Base-by-base conservation (phyloP, 2,329 filamentous ascomycete species). In the Exophiala spinifera region DNA sequence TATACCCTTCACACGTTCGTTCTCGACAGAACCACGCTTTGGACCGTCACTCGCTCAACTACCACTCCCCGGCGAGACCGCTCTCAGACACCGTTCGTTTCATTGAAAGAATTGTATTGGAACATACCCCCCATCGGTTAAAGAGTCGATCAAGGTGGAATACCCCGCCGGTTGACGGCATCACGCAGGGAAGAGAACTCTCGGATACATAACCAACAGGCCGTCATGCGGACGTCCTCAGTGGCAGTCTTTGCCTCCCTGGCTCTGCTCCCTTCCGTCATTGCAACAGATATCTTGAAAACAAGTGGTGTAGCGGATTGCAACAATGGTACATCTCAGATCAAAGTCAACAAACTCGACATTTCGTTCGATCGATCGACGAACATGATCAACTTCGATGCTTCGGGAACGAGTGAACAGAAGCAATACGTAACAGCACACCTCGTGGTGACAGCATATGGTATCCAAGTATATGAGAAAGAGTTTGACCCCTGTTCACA, bases 241-340 rank as follows among this genome's bases (percentile, higher is more conserved):
- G 37, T 39, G 21, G 37, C 56, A 15, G 52, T 51, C 8, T 19
- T 63, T 17, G 55, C 55, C 33, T 61, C 55, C n/a, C 43, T 60
- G 43, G 56, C 51, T 23, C 51, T 63, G 10, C 49, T 61, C 39
- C 47, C 43, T 19, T 51, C 55, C 36, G 86, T 80, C 50, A 68
- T 87, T 55, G 88, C 82, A 52, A 79, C 75, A 57, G 84, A 92
- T 63, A 77, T 95, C 54, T 81, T 99, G 54, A 82, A 86, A 67
- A 96, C 91, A 20, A 82, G 81, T 59, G 89, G 91, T 55, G 95
- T 94, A 74, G 83, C 78, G 65, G 84, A 85, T 61, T 97, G 94
- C 72, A 61, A 65, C 10, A 67, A 69, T 44, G 70, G 77, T 55
- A 73, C 81, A 63, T 66, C 76, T 55, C 72, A 76, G 34, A 84